Percentiles rank a stretch among this genome's conserved stretches.
Evolutionary conservation across 768 basidiomycete genomes (phyloP).

Genomic region (Rhodotorula kratochvilovae): DNA sequence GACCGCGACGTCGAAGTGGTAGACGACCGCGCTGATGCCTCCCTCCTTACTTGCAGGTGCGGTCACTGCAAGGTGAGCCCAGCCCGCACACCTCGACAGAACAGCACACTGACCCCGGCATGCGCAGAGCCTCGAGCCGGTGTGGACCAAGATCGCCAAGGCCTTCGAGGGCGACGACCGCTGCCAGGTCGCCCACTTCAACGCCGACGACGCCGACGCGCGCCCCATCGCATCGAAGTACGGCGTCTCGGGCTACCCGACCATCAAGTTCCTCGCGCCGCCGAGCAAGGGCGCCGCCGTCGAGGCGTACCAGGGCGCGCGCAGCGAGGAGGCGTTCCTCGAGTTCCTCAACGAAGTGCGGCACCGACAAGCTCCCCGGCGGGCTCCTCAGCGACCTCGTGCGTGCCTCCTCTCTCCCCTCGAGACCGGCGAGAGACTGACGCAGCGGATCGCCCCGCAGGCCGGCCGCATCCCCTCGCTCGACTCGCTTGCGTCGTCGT

Average conservation of each 20-base stretch:
- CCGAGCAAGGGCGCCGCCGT: conserved; percentile 44
- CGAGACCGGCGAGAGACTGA: neutral
- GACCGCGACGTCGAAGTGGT: no score
- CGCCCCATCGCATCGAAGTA: conserved; percentile 53
- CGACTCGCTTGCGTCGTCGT: conserved; percentile 70
- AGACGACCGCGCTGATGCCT: no score
- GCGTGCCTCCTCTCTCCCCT: conserved; percentile 16
- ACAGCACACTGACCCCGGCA: neutral
- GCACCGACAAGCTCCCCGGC: conserved; percentile 73
- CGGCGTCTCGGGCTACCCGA: conserved; percentile 76
- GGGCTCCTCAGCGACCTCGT: conserved; percentile 66
- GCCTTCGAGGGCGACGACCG: conserved; percentile 72
- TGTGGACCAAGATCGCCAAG: conserved; percentile 48
- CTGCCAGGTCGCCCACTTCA: conserved; percentile 82
- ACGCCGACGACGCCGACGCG: conserved; percentile 66
- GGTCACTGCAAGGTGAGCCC: conserved; percentile 70
- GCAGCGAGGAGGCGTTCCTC: conserved; percentile 71
- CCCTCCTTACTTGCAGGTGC: no score
- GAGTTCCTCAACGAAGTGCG: conserved; percentile 79
- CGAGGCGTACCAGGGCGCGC: conserved; percentile 64
- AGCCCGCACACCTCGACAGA: neutral
- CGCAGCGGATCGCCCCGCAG: neutral
- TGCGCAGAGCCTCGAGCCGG: conserved; percentile 50
- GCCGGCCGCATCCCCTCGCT: conserved; percentile 76
- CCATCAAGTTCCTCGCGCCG: conserved; percentile 59